Conservation (phyloP, 2,329 filamentous ascomycete species). For the Herpotrichia juniperi region DNA sequence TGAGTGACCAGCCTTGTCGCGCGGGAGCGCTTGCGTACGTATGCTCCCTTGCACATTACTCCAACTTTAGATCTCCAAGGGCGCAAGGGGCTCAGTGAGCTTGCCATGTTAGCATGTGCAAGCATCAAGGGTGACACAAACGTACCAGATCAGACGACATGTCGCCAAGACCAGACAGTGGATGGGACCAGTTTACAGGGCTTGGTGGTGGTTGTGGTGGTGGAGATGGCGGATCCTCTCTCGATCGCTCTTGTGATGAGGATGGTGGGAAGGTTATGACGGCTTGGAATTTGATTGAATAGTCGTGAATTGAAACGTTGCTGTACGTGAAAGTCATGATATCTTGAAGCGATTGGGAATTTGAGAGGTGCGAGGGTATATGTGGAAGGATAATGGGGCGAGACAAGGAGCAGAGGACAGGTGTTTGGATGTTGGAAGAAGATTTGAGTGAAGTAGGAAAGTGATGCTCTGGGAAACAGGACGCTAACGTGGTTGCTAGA, state of each 20-base stretch:
- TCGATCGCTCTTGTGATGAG: slow-evolving; percentile 28
- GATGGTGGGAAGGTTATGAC: background rate
- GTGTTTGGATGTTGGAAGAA: background rate
- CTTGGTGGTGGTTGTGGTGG: slow-evolving; percentile 49
- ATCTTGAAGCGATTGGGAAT: background rate
- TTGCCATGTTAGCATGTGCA: slow-evolving; percentile 4
- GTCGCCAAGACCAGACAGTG: slow-evolving; percentile 11
- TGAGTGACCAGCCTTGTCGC: background rate
- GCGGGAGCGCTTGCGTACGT: background rate
- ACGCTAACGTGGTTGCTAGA: slow-evolving; percentile 1
- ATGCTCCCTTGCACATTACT: slow-evolving; percentile 1
- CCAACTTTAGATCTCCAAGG: slow-evolving; percentile 1
- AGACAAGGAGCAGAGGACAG: background rate
- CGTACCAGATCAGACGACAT: slow-evolving; percentile 12
- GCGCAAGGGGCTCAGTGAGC: slow-evolving; percentile 2
- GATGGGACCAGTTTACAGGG: slow-evolving; percentile 37
- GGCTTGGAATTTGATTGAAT: background rate
- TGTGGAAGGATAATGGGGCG: background rate
- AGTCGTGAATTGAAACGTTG: background rate
- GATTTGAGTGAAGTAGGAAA: slow-evolving; percentile 11
- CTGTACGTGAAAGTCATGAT: background rate
- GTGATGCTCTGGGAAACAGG: slow-evolving; percentile 16
- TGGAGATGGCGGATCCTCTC: slow-evolving; percentile 47
- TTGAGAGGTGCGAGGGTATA: background rate
- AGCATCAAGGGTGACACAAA: slow-evolving; percentile 7